Base-by-base conservation (phyloP, 225 moss, liverwort and hornwort species). In the Bryoerythrophyllum caledonicum region DNA sequence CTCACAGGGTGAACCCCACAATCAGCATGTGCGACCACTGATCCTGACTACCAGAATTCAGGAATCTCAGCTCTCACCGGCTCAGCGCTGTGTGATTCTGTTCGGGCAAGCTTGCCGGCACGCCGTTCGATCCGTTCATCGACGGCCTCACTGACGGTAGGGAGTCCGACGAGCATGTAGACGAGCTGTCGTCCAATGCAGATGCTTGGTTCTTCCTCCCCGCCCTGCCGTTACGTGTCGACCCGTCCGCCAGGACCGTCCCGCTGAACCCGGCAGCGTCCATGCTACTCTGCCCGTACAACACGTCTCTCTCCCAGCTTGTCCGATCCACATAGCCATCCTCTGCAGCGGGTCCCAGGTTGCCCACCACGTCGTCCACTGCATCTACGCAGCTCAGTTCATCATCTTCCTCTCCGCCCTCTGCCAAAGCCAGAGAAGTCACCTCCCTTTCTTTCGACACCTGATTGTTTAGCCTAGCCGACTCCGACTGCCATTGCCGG, bases 191-290 rank as follows among this genome's bases (percentile, higher is more conserved):
- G 81, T 99, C 97, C 75, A 90, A 79, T 40, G 93, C 88, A 63
- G 88, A 79, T 20, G 82, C 82, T 74, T 93, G 95, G 72, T 89
- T 88, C 82, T 94, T 99, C 62, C 91, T 90, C 74, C 83, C 88
- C 44, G 78, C 81, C 63, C 90, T 89, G 25, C 84, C 80, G 77
- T 90, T 95, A 55, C 85, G 93, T 61, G 82, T 69, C 26, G 85
- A 81, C 24, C 85, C 63, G 6, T 90, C 97, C 71, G 90, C 93
- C 49, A 86, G 67, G 58, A 93, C 37, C 10, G 95, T 90, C 63
- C 97, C 97, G 41, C 93, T 95, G 60, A 95, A 99, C 34, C 95
- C 90, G 32, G 97, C 97, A 68, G 93, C 93, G 81, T 99, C 97
- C 93, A 88, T 95, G 55, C 88, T 90, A 70, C 86, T 91, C 77